These are phyloP conservation scores for Fusarium transvaalense DNA, from an alignment of 2,329 filamentous ascomycete species.

Conservation along the genomic window DNA sequence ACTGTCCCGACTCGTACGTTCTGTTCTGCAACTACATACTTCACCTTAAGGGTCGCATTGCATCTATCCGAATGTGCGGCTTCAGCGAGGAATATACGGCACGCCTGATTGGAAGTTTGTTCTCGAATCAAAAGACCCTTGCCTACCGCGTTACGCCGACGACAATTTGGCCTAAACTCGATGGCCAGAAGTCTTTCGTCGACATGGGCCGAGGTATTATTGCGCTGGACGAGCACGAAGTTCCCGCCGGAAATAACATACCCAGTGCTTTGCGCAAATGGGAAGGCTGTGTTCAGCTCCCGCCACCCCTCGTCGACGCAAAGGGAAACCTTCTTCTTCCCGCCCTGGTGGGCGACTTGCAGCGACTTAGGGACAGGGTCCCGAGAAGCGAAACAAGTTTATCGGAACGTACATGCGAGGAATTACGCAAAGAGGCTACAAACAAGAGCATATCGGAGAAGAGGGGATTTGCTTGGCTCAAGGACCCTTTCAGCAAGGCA, in stretches of 20 bases:
- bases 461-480: conserved; percentile 24
- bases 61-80: conserved; percentile 54
- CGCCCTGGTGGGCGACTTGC: conserved; percentile 32
- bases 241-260: neutral
- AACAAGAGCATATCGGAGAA: conserved; percentile 19
- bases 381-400: conserved; percentile 21
- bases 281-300: conserved; percentile 47
- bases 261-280: conserved; percentile 6
- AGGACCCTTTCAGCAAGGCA: conserved; percentile 21
- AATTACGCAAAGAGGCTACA: neutral
- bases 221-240: conserved; percentile 42
- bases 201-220: conserved; percentile 44
- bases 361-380: conserved; percentile 15
- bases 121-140: conserved; percentile 34
- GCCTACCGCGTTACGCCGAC: conserved; percentile 51
- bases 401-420: conserved; percentile 33
- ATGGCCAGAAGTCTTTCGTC: conserved; percentile 48
- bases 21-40: conserved; percentile 51
- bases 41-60: conserved; percentile 48
- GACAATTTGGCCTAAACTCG: conserved; percentile 50
- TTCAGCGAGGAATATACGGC: conserved; percentile 52
- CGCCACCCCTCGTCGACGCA: conserved; percentile 41
- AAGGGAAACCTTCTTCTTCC: conserved; percentile 32
- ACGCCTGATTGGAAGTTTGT: conserved; percentile 47
- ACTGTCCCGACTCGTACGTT: conserved; percentile 52